Percentiles rank a stretch among this genome's conserved stretches.
Evolutionary conservation across 1,284 basidiomycete genomes (phyloP).

Genomic region (Ceratobasidium sp.): DNA sequence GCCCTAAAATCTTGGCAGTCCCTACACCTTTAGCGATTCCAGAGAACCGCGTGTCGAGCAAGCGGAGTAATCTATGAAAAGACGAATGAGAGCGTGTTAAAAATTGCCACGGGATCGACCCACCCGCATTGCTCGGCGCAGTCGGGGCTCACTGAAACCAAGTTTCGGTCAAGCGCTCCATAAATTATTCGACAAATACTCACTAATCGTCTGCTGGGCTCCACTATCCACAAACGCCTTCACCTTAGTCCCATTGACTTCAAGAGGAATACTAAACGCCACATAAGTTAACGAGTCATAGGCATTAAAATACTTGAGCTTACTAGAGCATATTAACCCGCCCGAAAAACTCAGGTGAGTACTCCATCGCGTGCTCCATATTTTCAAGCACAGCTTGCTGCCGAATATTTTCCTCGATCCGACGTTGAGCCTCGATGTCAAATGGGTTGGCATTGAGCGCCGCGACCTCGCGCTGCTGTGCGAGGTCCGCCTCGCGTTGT

Average conservation of each 20-base stretch:
- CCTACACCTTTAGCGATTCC: constrained; percentile 97
- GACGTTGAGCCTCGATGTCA: constrained; percentile 89
- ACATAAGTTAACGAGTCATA: constrained; percentile 17
- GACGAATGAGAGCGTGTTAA: constrained; percentile 18
- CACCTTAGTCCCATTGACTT: constrained; percentile 90
- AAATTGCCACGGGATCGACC: constrained; percentile 50
- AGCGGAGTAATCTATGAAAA: constrained; percentile 81
- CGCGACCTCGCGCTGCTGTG: constrained; percentile 71
- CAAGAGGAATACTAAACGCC: constrained; percentile 73
- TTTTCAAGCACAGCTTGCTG: constrained; percentile 93
- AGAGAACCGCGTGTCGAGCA: constrained; percentile 87
- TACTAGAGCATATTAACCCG: constrained; percentile 97
- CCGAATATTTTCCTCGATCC: constrained; percentile 93
- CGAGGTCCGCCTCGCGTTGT: constrained; percentile 64
- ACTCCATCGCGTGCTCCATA: constrained; percentile 90
- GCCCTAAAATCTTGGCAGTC: constrained; percentile 92
- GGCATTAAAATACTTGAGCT: constrained; percentile 49
- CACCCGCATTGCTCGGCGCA: constrained; percentile 93
- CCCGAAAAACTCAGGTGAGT: constrained; percentile 92
- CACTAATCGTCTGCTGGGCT: constrained; percentile 96
- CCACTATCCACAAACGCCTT: constrained; percentile 99
- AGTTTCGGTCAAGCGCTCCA: constrained; percentile 40
- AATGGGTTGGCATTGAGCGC: constrained; percentile 86
- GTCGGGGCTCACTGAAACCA: constrained; percentile 83
- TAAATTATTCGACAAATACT: constrained; percentile 52